Conservation (phyloP, 345 rosid genomes). For the Lepidium didymum region DNA sequence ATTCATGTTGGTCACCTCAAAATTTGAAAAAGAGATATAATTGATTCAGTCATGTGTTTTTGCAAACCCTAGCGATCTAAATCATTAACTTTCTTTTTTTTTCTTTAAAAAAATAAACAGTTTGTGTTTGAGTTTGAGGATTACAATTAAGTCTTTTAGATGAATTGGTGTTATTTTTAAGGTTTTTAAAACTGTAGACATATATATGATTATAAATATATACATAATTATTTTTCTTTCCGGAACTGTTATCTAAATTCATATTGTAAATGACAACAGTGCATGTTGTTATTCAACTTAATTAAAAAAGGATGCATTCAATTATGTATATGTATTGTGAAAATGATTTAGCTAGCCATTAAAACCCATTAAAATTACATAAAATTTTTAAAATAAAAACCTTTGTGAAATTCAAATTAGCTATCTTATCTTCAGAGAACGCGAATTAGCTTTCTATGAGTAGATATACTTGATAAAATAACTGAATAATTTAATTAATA, state of each 20-base stretch:
- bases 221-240: no score
- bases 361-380: not conserved
- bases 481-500: not conserved
- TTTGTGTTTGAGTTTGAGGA: not conserved
- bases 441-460: not conserved
- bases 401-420: not conserved
- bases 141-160: not conserved
- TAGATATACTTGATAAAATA: not conserved
- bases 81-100: not conserved
- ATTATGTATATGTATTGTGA: not conserved
- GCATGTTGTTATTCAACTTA: not conserved
- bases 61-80: slow-evolving; percentile 7
- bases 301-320: not conserved
- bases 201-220: not conserved
- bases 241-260: not conserved
- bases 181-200: not conserved
- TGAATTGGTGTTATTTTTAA: not conserved
- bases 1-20: slow-evolving; percentile 19
- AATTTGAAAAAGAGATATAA: not conserved
- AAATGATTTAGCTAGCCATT: not conserved
- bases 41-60: slow-evolving; percentile 10
- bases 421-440: not conserved
- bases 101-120: not conserved
- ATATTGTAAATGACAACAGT: not conserved
- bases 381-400: not conserved